phyloP scores from a whole-genome alignment of 208 protist genomes.

The Hexamita inflata region DNA sequence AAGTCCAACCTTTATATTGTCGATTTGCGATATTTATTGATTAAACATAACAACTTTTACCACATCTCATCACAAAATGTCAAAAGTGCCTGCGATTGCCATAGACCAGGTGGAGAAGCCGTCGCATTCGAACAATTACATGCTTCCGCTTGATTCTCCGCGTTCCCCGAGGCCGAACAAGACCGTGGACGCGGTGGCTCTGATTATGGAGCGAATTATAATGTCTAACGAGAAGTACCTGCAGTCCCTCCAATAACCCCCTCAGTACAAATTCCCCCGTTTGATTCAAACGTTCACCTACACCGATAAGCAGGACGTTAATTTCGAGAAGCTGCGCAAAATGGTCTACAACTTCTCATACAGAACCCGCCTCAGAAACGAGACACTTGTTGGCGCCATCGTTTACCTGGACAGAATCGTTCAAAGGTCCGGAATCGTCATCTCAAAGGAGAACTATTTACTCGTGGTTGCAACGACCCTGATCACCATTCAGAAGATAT shows the following conservation, averaged over 20 bases:
- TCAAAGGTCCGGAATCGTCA: not conserved
- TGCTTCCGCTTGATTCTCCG: slow-evolving; percentile 14
- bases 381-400: slow-evolving; percentile 17
- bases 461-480: not conserved
- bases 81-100: too few relatives aligned
- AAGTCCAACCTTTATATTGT: too few relatives aligned
- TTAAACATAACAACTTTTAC: too few relatives aligned
- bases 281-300: not conserved
- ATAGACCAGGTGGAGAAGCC: not conserved
- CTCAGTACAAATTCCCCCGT: slow-evolving; percentile 3
- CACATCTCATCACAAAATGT: too few relatives aligned
- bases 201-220: slow-evolving; percentile 3
- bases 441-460: not conserved
- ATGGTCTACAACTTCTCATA: slow-evolving; percentile 23
- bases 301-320: not conserved
- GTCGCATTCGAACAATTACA: slow-evolving; percentile 7
- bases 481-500: slow-evolving; percentile 6
- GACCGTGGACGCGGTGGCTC: slow-evolving; percentile 12
- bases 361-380: slow-evolving; percentile 13
- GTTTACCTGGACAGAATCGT: slow-evolving; percentile 26
- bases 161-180: not conserved
- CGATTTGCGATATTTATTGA: too few relatives aligned
- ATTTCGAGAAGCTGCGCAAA: not conserved
- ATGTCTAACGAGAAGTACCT: slow-evolving; percentile 12
- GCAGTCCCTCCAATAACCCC: not conserved